These are phyloP conservation scores for Onygena corvina DNA, from an alignment of 2,329 filamentous ascomycete species.

Conservation along the genomic window DNA sequence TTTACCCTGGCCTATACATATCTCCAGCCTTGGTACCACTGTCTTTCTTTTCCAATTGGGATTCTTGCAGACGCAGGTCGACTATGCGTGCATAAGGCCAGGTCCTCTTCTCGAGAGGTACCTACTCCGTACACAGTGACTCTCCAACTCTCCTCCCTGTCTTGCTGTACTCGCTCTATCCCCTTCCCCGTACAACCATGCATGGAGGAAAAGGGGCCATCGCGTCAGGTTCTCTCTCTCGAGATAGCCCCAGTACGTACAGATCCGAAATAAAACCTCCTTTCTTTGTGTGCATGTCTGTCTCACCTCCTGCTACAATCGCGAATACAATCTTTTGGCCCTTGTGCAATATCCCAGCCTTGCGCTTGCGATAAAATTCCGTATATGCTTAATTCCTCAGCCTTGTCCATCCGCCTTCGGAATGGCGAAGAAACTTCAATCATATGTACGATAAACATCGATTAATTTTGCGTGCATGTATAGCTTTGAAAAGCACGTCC, in stretches of 20 bases:
- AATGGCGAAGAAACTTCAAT: background rate
- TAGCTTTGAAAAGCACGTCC: no score
- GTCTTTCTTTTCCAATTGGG: background rate
- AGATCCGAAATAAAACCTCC: background rate
- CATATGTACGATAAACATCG: no score
- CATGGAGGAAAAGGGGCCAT: background rate
- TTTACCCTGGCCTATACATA: background rate
- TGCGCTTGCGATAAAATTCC: background rate
- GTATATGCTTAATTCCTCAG: conserved; percentile 1
- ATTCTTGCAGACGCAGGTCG: background rate
- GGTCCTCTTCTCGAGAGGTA: background rate
- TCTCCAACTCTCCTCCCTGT: background rate
- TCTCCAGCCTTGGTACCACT: conserved; percentile 1
- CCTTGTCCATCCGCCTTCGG: conserved; percentile 4
- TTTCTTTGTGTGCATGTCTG: background rate
- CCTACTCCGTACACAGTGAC: no score
- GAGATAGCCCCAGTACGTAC: background rate
- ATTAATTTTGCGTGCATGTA: no score
- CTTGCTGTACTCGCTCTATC: background rate
- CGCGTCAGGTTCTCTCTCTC: background rate
- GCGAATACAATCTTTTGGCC: background rate
- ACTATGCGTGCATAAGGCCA: background rate
- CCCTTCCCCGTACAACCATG: background rate
- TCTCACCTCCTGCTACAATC: conserved; percentile 2
- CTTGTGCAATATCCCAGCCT: background rate